Conservation (phyloP, 2,329 filamentous ascomycete genomes). For the Aureobasidium sp. region DNA sequence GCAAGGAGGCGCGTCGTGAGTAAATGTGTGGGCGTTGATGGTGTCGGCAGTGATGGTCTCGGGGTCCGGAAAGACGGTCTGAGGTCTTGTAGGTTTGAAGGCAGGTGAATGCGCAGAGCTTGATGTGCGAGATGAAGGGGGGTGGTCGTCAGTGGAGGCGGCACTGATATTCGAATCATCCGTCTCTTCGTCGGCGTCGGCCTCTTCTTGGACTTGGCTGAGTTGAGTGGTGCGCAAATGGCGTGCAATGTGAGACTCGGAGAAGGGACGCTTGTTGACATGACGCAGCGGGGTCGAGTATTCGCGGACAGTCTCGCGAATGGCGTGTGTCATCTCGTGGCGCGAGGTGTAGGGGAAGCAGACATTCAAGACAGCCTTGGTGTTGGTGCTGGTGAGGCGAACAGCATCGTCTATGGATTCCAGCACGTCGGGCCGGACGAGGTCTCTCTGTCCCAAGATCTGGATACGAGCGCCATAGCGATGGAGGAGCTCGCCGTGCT, state of each 20-base stretch:
- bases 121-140: constrained; percentile 32
- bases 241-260: constrained; percentile 77
- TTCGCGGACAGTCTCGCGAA: constrained; percentile 79
- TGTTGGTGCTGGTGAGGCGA: constrained; percentile 80
- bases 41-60: constrained; percentile 82
- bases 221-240: constrained; percentile 59
- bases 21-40: constrained; percentile 81
- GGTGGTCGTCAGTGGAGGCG: constrained; percentile 21
- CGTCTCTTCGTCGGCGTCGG: constrained; percentile 14
- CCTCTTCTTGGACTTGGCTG: constrained; percentile 32
- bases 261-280: constrained; percentile 63
- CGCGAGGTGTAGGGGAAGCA: constrained; percentile 97
- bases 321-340: constrained; percentile 87
- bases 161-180: constrained; percentile 17
- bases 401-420: constrained; percentile 82
- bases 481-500: constrained; percentile 89
- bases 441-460: constrained; percentile 73
- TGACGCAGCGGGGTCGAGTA: constrained; percentile 60
- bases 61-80: constrained; percentile 57
- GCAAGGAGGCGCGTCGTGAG: constrained; percentile 73
- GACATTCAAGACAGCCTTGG: constrained; percentile 72
- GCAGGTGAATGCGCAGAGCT: constrained; percentile 32
- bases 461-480: constrained; percentile 84
- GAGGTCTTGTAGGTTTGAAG: constrained; percentile 30
- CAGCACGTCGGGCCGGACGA: constrained; percentile 81